A percentile compares a stretch with the other conserved stretches of the same genome.
Evolutionary conservation across 441 rosid genomes (phyloP).

Genomic region (Jatropha podagrica): DNA sequence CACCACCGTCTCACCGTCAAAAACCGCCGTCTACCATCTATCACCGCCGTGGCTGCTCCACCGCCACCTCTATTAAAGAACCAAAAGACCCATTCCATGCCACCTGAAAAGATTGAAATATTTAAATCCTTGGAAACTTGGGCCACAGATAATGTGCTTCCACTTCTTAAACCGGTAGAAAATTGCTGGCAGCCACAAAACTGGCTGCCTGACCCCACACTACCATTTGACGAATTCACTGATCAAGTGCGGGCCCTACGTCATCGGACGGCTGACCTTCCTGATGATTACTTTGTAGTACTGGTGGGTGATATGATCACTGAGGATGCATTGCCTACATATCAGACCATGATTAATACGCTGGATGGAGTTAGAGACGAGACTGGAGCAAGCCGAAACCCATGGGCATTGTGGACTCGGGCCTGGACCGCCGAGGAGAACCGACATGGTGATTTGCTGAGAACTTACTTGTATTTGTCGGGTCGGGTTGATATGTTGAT

Average conservation of each 20-base stretch:
- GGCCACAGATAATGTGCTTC: constrained; percentile 45
- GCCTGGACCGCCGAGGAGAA: constrained; percentile 75
- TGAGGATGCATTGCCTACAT: constrained; percentile 65
- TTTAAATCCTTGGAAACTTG: constrained; percentile 56
- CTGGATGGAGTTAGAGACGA: constrained; percentile 54
- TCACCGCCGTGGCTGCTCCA: constrained; percentile 40
- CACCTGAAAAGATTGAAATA: constrained; percentile 45
- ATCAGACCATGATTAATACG: constrained; percentile 53
- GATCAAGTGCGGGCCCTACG: constrained; percentile 50
- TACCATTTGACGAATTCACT: constrained; percentile 37
- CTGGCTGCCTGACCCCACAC: constrained; percentile 52
- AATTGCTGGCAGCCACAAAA: constrained; percentile 66
- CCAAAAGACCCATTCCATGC: constrained; percentile 48
- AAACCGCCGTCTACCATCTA: constrained; percentile 1
- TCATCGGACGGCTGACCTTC: constrained; percentile 44
- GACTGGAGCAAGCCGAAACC: constrained; percentile 50
- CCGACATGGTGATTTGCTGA: constrained; percentile 54
- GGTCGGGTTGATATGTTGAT: constrained; percentile 65
- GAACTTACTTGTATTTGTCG: constrained; percentile 50
- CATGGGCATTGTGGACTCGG: constrained; percentile 72
- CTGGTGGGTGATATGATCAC: constrained; percentile 69
- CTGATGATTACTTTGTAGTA: constrained; percentile 59
- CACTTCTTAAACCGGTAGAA: constrained; percentile 59
- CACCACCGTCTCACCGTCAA: not conserved
- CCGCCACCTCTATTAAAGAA: constrained; percentile 22